Evolutionary conservation across 306 rosid genomes (phyloP).

Genomic region (Psophocarpus tetragonolobus): DNA sequence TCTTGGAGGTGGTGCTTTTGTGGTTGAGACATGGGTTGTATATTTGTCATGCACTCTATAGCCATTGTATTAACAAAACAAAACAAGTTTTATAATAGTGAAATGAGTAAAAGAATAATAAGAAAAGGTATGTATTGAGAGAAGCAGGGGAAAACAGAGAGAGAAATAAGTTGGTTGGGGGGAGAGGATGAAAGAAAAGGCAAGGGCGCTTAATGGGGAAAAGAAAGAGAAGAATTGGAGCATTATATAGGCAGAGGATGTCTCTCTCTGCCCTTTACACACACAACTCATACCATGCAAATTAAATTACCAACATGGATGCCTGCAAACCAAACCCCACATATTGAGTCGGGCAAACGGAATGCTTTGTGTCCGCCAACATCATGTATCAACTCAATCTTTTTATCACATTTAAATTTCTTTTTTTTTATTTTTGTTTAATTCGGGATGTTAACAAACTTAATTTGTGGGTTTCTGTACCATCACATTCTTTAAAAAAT

Average conservation of each 20-base stretch:
- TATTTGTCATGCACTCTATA: constrained; percentile 52
- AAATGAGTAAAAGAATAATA: neutral
- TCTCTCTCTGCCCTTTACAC: neutral
- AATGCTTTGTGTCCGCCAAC: too few species aligned
- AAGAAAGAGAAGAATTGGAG: constrained; percentile 49
- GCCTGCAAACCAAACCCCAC: neutral
- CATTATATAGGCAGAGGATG: constrained; percentile 49
- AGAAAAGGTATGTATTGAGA: neutral
- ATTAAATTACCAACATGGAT: neutral
- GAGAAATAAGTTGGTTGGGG: constrained; percentile 36
- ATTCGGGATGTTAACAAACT: too few species aligned
- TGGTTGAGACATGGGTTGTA: constrained; percentile 42
- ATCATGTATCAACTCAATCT: too few species aligned
- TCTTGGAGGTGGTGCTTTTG: constrained; percentile 22
- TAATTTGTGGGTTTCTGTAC: too few species aligned
- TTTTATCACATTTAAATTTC: too few species aligned
- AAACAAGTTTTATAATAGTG: neutral
- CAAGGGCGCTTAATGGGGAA: constrained; percentile 61
- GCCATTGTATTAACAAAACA: constrained; percentile 60
- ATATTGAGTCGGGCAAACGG: too few species aligned
- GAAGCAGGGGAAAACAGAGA: neutral
- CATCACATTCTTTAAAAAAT: too few species aligned
- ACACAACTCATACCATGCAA: neutral
- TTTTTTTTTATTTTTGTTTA: too few species aligned
- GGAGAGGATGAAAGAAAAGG: constrained; percentile 65